A percentile compares a stretch with the other conserved stretches of the same genome.
phyloP scores from a whole-genome alignment of 2,329 filamentous ascomycete species.

The Uncinocarpus reesii region DNA sequence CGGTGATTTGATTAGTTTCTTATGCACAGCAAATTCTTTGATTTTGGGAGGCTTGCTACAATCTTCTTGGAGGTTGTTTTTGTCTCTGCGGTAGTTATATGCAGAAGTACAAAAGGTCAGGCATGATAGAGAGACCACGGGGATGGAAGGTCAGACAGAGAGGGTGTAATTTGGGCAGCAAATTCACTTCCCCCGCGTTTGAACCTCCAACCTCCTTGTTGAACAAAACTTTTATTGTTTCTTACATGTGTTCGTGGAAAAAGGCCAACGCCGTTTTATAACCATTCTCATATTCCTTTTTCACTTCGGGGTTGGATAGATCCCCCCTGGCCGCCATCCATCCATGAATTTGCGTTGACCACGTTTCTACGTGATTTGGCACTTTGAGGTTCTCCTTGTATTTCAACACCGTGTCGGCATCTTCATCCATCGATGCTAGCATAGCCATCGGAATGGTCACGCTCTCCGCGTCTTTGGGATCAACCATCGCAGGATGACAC shows the following conservation, averaged over 20 bases:
- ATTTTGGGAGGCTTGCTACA: too few relatives aligned
- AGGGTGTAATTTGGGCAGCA: too few relatives aligned
- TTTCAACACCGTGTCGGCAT: slow-evolving; percentile 33
- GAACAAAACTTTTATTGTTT: too few relatives aligned
- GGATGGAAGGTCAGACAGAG: too few relatives aligned
- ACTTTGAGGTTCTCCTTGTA: slow-evolving; percentile 26
- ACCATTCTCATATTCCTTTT: slow-evolving; percentile 27
- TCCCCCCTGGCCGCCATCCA: slow-evolving; percentile 27
- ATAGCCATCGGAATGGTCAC: slow-evolving; percentile 45
- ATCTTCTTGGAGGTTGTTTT: not conserved
- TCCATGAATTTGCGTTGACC: slow-evolving; percentile 27
- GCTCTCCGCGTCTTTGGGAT: slow-evolving; percentile 42
- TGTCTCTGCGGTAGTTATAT: too few relatives aligned
- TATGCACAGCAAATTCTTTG: too few relatives aligned
- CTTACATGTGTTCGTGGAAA: slow-evolving; percentile 24
- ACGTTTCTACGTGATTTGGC: slow-evolving; percentile 25
- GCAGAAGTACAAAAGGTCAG: too few relatives aligned
- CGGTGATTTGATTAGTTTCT: not conserved
- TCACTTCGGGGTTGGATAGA: slow-evolving; percentile 23
- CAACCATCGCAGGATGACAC: slow-evolving; percentile 48
- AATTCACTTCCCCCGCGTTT: too few relatives aligned
- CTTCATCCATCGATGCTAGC: slow-evolving; percentile 45
- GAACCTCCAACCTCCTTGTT: too few relatives aligned
- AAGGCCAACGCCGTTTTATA: slow-evolving; percentile 25
- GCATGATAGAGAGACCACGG: too few relatives aligned